These are phyloP conservation scores for Hippophae rhamnoides DNA, from an alignment of 306 rosid species.

Conservation along the genomic window DNA sequence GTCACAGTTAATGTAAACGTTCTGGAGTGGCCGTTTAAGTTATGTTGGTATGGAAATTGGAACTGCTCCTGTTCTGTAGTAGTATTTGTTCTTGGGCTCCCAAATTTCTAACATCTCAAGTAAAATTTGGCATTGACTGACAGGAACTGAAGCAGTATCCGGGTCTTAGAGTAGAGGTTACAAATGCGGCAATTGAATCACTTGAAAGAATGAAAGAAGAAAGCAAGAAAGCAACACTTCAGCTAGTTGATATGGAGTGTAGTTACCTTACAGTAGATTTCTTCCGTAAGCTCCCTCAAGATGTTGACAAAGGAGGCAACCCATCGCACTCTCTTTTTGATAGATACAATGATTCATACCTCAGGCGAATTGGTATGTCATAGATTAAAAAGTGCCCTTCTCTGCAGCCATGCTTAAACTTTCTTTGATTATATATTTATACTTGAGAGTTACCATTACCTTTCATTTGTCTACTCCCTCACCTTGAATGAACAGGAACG, in stretches of 20 bases:
- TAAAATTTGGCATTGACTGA: conserved; percentile 7
- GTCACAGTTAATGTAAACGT: too few species aligned
- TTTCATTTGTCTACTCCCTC: background rate
- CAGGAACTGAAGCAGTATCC: conserved; percentile 94
- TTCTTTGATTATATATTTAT: background rate
- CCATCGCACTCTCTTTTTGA: conserved; percentile 93
- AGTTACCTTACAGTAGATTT: conserved; percentile 84
- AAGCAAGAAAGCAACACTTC: conserved; percentile 75
- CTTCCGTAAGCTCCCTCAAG: conserved; percentile 94
- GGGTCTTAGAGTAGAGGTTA: conserved; percentile 77
- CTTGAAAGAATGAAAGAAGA: conserved; percentile 80
- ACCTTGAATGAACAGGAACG: conserved; percentile 37
- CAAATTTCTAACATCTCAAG: conserved; percentile 4
- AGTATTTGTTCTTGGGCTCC: background rate
- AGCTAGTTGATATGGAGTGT: conserved; percentile 87
- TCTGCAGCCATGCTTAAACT: background rate
- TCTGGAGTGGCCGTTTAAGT: too few species aligned
- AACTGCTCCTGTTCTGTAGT: background rate
- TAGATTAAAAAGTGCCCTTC: background rate
- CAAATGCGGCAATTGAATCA: conserved; percentile 74
- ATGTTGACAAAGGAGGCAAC: conserved; percentile 93
- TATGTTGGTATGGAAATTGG: background rate
- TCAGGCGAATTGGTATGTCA: conserved; percentile 71
- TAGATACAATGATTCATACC: conserved; percentile 83
- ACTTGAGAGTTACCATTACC: background rate